Evolutionary conservation across 768 basidiomycete species (phyloP).

Genomic region (Tylopilus vinaceipallidus): DNA sequence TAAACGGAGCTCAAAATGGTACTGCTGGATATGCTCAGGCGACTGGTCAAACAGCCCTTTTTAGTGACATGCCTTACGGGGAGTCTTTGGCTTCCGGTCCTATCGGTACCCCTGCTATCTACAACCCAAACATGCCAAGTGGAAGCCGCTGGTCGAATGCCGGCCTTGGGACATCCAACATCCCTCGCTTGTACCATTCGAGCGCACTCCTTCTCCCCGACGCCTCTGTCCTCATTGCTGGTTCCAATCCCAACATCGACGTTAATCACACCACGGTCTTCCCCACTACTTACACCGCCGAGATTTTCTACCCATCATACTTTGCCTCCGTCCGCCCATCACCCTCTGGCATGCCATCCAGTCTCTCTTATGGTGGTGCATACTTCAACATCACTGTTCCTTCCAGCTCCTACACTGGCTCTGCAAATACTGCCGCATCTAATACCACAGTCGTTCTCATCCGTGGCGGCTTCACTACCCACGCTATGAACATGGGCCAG

Average conservation of each 20-base stretch:
- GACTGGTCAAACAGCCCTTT: conserved; percentile 43
- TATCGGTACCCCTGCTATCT: conserved; percentile 73
- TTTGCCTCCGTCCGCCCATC: conserved; percentile 62
- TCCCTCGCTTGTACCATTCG: conserved; percentile 91
- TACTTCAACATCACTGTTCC: conserved; percentile 77
- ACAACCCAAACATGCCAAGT: conserved; percentile 69
- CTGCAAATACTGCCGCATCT: conserved; percentile 65
- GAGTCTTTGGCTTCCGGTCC: conserved; percentile 81
- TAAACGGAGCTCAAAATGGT: conserved; percentile 83
- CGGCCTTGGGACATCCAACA: conserved; percentile 58
- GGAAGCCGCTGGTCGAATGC: conserved; percentile 76
- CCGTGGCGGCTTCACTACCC: conserved; percentile 83
- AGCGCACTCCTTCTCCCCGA: conserved; percentile 86
- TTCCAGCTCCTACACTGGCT: conserved; percentile 60
- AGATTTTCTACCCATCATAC: conserved; percentile 91
- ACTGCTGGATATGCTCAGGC: conserved; percentile 82
- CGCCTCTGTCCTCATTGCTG: conserved; percentile 82
- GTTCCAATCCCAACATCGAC: conserved; percentile 93
- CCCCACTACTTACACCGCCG: conserved; percentile 79
- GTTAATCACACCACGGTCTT: conserved; percentile 62
- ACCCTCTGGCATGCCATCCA: conserved; percentile 69
- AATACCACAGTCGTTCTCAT: conserved; percentile 78
- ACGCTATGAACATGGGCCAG: conserved; percentile 90
- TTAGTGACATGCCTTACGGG: conserved; percentile 62
- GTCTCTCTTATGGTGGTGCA: conserved; percentile 78